A percentile compares a stretch with the other conserved stretches of the same genome.
Evolutionary conservation across 2,329 filamentous ascomycete species (phyloP).

Genomic region (Stromatinia cepivora): DNA sequence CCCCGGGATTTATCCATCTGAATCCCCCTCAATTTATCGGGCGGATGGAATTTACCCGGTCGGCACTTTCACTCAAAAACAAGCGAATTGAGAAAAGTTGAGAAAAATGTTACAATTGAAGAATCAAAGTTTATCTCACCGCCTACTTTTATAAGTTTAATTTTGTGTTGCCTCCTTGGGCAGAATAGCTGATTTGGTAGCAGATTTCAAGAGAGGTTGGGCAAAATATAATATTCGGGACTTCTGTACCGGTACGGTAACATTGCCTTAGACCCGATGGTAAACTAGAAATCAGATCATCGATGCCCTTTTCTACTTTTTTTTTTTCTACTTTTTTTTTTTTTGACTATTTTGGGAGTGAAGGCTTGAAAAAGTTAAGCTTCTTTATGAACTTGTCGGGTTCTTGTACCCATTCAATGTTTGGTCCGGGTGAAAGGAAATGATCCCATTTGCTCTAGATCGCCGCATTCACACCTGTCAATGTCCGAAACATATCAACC

Average conservation of each 20-base stretch:
- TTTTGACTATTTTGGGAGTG: background rate
- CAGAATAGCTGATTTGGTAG: background rate
- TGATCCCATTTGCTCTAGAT: constrained; percentile 9
- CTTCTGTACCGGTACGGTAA: background rate
- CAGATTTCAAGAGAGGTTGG: background rate
- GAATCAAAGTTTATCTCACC: background rate
- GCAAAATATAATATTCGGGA: constrained; percentile 1
- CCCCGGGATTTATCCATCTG: constrained; percentile 8
- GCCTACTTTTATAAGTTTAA: background rate
- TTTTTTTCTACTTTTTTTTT: no score
- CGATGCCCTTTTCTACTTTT: background rate
- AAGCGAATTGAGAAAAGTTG: background rate
- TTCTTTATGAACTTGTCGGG: background rate
- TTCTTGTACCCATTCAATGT: background rate
- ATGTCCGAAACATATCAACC: constrained; percentile 9
- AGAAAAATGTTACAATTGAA: background rate
- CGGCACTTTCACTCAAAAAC: background rate
- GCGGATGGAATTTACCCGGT: background rate
- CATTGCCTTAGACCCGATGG: background rate
- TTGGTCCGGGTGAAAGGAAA: constrained; percentile 1
- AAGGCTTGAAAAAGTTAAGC: background rate
- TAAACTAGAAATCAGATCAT: background rate
- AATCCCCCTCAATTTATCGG: background rate
- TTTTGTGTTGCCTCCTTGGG: no score
- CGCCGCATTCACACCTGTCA: background rate